These are phyloP conservation scores for Kondoa malvinella DNA, from an alignment of 768 basidiomycete species.

Conservation along the genomic window DNA sequence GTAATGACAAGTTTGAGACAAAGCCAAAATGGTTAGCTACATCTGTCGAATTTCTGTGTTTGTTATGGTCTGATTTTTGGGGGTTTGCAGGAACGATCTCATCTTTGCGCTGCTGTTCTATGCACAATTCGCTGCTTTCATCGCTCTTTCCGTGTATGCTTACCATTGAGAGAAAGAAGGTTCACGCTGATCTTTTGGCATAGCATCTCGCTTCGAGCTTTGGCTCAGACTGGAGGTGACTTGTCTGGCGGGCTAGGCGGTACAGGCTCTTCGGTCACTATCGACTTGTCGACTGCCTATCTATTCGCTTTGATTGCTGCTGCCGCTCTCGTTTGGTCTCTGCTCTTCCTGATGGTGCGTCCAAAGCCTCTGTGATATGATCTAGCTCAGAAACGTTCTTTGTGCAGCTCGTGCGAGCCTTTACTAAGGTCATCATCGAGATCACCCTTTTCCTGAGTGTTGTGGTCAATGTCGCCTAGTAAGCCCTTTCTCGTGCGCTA, in stretches of 20 bases:
- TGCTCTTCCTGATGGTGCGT: slow-evolving; percentile 21
- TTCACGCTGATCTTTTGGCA: slow-evolving; percentile 7
- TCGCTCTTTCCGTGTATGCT: slow-evolving; percentile 24
- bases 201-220: slow-evolving; percentile 3
- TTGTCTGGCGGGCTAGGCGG: slow-evolving; percentile 12
- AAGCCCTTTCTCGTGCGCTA: no score
- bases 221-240: slow-evolving; percentile 11
- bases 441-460: slow-evolving; percentile 14
- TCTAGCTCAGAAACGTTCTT: no score
- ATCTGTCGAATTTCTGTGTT: no score
- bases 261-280: slow-evolving; percentile 12
- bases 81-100: slow-evolving; percentile 28
- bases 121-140: slow-evolving; percentile 26
- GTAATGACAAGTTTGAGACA: no score
- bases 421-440: slow-evolving; percentile 27
- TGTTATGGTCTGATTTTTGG: no score
- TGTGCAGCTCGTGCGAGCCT: slow-evolving; percentile 22
- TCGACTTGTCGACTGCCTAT: slow-evolving; percentile 16
- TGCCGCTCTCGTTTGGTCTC: slow-evolving; percentile 20
- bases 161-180: slow-evolving; percentile 8
- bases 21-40: no score
- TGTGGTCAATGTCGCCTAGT: slow-evolving; percentile 10
- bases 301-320: slow-evolving; percentile 23
- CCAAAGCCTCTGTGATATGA: no score
- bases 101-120: slow-evolving; percentile 22